Conservation (phyloP, 179 eudicot genomes). For the Vitellaria paradoxa region DNA sequence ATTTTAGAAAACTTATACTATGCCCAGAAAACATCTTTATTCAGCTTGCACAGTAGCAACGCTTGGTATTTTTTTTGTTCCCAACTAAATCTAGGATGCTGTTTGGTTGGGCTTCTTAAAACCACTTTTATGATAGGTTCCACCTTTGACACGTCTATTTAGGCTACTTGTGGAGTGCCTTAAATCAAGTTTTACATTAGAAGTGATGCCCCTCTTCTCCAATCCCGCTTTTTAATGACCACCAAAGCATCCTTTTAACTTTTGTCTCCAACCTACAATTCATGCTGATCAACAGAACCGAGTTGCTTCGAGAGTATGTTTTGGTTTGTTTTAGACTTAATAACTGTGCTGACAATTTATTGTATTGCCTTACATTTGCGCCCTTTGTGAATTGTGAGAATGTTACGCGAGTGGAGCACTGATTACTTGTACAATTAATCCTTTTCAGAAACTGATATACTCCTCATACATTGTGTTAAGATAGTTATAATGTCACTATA, state of each 20-base stretch:
- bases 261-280: no score
- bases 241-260: no score
- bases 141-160: no score
- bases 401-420: neutral
- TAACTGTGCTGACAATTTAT: constrained; percentile 2
- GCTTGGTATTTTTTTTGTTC: no score
- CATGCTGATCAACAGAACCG: neutral
- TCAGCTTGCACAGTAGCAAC: neutral
- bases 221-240: no score
- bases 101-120: no score
- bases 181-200: no score
- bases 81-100: no score
- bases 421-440: neutral
- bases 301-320: neutral
- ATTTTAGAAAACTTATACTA: neutral
- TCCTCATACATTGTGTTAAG: neutral
- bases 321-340: constrained; percentile 3
- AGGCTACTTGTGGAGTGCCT: no score
- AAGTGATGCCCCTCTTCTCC: no score
- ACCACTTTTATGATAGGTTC: no score
- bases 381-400: neutral
- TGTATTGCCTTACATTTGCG: neutral
- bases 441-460: neutral
- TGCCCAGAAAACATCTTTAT: neutral
- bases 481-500: neutral